phyloP scores from a whole-genome alignment of 257 asterid species.

The Solanum bulbocastanum region DNA sequence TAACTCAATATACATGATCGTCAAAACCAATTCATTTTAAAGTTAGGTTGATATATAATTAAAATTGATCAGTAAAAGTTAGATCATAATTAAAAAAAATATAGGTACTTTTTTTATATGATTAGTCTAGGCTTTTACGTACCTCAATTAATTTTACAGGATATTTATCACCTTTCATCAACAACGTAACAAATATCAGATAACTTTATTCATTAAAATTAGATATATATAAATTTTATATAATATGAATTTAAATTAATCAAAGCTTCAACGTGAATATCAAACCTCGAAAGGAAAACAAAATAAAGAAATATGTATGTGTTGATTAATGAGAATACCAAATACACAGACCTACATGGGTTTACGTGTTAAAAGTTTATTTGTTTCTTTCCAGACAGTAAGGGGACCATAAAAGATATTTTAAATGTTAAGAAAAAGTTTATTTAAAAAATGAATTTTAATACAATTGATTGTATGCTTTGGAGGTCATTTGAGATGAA shows the following conservation, averaged over 20 bases:
- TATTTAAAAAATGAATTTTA: neutral
- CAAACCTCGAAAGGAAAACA: too few relatives aligned
- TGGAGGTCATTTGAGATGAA: neutral
- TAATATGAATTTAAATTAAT: too few relatives aligned
- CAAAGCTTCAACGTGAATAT: too few relatives aligned
- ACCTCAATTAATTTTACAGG: rapidly evolving
- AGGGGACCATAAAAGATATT: neutral
- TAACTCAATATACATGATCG: neutral
- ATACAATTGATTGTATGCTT: neutral
- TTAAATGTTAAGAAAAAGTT: neutral
- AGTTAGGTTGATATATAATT: neutral
- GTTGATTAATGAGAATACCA: neutral
- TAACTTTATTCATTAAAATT: too few relatives aligned
- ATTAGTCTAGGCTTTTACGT: rapidly evolving
- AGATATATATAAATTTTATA: rapidly evolving
- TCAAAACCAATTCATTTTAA: neutral
- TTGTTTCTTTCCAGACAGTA: neutral
- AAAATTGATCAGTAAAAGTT: neutral
- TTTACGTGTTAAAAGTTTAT: neutral
- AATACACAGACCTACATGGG: neutral
- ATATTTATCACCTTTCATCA: too few relatives aligned
- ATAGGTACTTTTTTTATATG: too few relatives aligned
- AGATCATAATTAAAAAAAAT: too few relatives aligned
- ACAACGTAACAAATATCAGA: rapidly evolving
- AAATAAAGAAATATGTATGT: neutral